Evolutionary conservation across 306 rosid species (phyloP), one percentile per base, ranked within the genome.

Genomic region (Quercus ilex): DNA sequence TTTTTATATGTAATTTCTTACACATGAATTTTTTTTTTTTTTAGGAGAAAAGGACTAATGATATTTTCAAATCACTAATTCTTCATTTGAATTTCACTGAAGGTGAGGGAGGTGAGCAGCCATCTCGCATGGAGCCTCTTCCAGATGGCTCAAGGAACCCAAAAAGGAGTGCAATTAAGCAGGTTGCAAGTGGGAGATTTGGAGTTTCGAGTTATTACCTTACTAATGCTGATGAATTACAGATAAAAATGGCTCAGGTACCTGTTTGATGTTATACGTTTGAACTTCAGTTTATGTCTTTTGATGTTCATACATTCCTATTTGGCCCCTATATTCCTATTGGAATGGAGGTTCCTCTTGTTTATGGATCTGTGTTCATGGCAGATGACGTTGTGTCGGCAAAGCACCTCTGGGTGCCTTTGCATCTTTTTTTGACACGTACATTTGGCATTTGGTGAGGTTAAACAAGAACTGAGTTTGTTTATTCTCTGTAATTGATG

Each of bases 241-340:
- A 96, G 86, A 96, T 96, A 75, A 96, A 96, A 90, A 96, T 96
- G 99, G 99, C 99, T 83, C 99, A 96, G 99, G 99, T 93, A 90
- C 69, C 62, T 79, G 49, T 75, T 55, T 19, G 19, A 76, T 73
- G 71, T 41, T 13, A 43, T 33, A 21, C 5, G 2, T 77, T 23
- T 55, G 75, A 68, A 60, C 67, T 56, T 60, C 10, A 23, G 69
- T 71, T 60, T 70, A 64, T 35, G 5, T 69, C 30, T 80, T 56
- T 21, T 10, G 72, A 43, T 73, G 20, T 67, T 69, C 63, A 78
- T 73, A 41, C 12, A 73, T 76, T 80, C 69, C 64, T 82, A 38
- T 69, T 46, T 78, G 18, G 78, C 72, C 81, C 74, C 85, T 75
- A 55, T 71, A 73, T 69, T 77, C 81, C 87, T 73, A 25, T 82